Conservation (phyloP, 1,284 basidiomycete genomes). For the Apiotrichum akiyoshidainum region DNA sequence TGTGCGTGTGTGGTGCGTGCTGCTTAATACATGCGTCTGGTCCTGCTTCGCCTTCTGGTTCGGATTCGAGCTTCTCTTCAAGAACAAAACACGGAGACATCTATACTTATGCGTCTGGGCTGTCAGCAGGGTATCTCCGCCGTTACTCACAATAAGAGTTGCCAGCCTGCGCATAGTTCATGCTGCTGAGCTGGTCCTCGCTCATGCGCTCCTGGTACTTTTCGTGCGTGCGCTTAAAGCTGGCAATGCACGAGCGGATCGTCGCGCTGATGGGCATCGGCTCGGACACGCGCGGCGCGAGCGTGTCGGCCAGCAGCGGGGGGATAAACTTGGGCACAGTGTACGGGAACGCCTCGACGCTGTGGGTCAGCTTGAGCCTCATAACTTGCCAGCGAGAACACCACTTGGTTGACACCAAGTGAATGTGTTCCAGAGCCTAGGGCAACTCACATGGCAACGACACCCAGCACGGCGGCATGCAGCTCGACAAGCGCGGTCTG, state of each 20-base stretch:
- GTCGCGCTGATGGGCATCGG: conserved; percentile 89
- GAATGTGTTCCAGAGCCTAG: no score
- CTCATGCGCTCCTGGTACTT: conserved; percentile 80
- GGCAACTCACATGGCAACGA: conserved; percentile 51
- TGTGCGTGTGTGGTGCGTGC: no score
- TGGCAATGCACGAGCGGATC: conserved; percentile 77
- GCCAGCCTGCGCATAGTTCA: conserved; percentile 84
- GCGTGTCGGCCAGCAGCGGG: conserved; percentile 44
- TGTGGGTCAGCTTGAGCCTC: conserved; percentile 8
- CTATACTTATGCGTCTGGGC: neutral
- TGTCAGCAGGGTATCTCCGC: neutral
- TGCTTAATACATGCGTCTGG: no score
- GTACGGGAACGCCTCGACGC: conserved; percentile 60
- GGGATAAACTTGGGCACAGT: conserved; percentile 61
- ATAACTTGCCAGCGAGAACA: neutral
- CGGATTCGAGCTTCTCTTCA: neutral
- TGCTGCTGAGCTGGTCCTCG: conserved; percentile 80
- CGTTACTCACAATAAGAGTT: conserved; percentile 75
- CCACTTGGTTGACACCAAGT: no score
- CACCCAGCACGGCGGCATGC: conserved; percentile 86
- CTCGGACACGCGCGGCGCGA: conserved; percentile 69
- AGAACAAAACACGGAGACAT: neutral
- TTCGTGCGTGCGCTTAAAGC: conserved; percentile 51
- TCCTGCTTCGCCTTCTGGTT: neutral
- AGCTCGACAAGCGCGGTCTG: conserved; percentile 69